Evolutionary conservation across 2,329 filamentous ascomycete species (phyloP).

Genomic region (Calonectria pseudoreteaudii): DNA sequence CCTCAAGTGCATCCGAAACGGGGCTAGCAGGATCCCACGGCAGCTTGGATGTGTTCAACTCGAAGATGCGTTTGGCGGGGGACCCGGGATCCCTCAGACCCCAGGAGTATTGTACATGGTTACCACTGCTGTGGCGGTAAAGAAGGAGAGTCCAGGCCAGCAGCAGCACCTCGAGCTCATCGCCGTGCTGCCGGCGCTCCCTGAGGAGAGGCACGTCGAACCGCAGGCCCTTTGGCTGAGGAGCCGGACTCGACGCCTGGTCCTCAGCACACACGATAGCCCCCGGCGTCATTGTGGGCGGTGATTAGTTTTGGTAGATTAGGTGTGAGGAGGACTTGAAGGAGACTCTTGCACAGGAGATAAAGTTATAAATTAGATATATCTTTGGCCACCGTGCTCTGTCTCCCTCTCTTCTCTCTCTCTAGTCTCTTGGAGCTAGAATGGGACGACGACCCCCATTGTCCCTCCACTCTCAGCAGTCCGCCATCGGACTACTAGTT

Average conservation of each 20-base stretch:
- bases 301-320: not conserved
- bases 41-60: slow-evolving; percentile 37
- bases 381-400: not conserved
- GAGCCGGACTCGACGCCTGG: not conserved
- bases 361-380: slow-evolving; percentile 10
- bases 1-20: slow-evolving; percentile 32
- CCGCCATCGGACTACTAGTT: slow-evolving; percentile 19
- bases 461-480: slow-evolving; percentile 24
- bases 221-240: slow-evolving; percentile 27
- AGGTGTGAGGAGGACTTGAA: not conserved
- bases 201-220: slow-evolving; percentile 37
- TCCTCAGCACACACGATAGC: slow-evolving; percentile 23
- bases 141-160: slow-evolving; percentile 40
- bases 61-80: slow-evolving; percentile 29
- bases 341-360: slow-evolving; percentile 15
- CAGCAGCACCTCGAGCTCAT: slow-evolving; percentile 33
- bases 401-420: no score
- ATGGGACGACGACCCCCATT: not conserved
- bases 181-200: slow-evolving; percentile 19
- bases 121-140: slow-evolving; percentile 39
- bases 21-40: slow-evolving; percentile 33
- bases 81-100: slow-evolving; percentile 31
- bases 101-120: slow-evolving; percentile 39
- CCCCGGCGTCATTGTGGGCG: slow-evolving; percentile 29
- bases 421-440: not conserved